Evolutionary conservation across 1,284 basidiomycete genomes (phyloP), one percentile per base, ranked within the genome.

Genomic region (Xerocomus minutiporus): DNA sequence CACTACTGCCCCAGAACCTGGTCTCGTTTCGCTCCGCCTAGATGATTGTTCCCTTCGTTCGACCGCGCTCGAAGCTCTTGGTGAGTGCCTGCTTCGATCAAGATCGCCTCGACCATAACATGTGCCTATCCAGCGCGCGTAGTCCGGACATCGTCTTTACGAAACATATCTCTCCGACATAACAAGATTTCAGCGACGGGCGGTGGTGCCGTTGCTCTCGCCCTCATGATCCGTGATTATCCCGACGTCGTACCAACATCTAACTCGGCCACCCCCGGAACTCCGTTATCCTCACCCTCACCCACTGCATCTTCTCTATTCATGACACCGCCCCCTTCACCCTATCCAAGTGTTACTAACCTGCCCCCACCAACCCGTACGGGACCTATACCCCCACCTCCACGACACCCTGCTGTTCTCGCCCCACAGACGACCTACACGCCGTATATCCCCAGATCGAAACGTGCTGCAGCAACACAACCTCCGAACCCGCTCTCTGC

Each of bases 171-270:
- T 0, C 73, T 97, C 12, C 82, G 93, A 26, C 80, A 91, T 49
- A 96, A 97, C 69, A 83, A 82, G 48, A 96, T 97, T 60, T 83
- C 80, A 36, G 79, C 84, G 0, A 81, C 86, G 0, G 91, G 92
- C 15, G 92, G 88, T 1, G 92, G 91, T 23, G 92, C 88, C 1
- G 92, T 97, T 3, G 88, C 92, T 0, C 76, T 97, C n/a, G 93
- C 93, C 0, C 78, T 96, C 48, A 95, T 97, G 91, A 93, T 97
- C 57, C 84, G 90, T 52, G 94, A 97, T 69, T 97, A 96, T 65
- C 91, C 91, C 4, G 91, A 94, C 61, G 76, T 83, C 45, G 76
- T 84, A 44, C 76, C 82, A n/a, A 48, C 36, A 1, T 26, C 57
- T 2, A 23, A 32, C 2, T 13, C 51, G 11, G 11, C 35, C 32